These are phyloP conservation scores for Isabelozyma gotoi DNA, from an alignment of 805 yeast species.

Conservation along the genomic window DNA sequence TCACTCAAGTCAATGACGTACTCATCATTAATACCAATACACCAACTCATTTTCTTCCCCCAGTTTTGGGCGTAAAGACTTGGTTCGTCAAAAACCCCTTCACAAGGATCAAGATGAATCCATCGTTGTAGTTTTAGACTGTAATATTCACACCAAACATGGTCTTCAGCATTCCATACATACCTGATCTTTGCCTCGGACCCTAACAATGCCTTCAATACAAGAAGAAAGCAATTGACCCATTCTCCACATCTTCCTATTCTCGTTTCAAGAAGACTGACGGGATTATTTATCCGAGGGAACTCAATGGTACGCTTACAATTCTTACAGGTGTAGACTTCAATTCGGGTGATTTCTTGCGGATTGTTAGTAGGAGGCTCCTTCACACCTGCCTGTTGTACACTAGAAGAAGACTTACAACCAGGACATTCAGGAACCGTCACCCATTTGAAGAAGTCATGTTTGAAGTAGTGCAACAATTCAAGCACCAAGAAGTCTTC, in stretches of 20 bases:
- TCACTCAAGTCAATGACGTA: constrained; percentile 70
- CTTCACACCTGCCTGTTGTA: constrained; percentile 28
- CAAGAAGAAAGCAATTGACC: constrained; percentile 79
- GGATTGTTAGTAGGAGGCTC: constrained; percentile 37
- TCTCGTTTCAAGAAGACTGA: constrained; percentile 57
- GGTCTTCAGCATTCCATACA: constrained; percentile 89
- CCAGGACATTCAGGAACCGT: constrained; percentile 60
- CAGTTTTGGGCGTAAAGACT: constrained; percentile 75
- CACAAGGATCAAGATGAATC: constrained; percentile 91
- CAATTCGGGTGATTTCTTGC: constrained; percentile 55
- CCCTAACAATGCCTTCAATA: constrained; percentile 63
- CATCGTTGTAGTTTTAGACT: constrained; percentile 61
- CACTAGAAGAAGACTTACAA: constrained; percentile 35
- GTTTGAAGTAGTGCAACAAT: constrained; percentile 52
- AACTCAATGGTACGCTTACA: constrained; percentile 57
- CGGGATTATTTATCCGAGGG: constrained; percentile 75
- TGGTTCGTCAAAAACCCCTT: constrained; percentile 82
- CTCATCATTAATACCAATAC: constrained; percentile 61
- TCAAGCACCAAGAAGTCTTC: constrained; percentile 38
- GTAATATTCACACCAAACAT: constrained; percentile 93
- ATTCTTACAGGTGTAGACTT: constrained; percentile 57
- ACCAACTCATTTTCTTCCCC: constrained; percentile 93
- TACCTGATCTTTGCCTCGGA: constrained; percentile 48
- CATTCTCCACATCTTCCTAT: constrained; percentile 94
- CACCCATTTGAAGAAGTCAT: constrained; percentile 82